Conservation (phyloP, 768 basidiomycete genomes). For the Phanerodontia chrysosporium region DNA sequence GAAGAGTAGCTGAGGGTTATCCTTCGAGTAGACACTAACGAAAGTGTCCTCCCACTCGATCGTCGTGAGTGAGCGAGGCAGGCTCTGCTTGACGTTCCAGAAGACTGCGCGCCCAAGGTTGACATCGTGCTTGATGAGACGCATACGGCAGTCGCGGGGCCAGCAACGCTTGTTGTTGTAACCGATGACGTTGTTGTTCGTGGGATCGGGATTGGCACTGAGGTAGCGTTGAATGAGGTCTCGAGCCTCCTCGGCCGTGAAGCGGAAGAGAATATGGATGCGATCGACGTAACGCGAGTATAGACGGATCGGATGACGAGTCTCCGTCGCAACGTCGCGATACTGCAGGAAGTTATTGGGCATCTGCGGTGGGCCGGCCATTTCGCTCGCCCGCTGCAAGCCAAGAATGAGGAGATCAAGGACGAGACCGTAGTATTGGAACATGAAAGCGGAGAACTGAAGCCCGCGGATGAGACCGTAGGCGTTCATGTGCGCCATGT, state of each 20-base stretch:
- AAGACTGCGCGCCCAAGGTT: conserved; percentile 97
- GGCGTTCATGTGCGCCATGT: conserved; percentile 98
- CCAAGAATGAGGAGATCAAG: conserved; percentile 94
- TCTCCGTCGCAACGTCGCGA: conserved; percentile 92
- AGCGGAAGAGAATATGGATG: conserved; percentile 94
- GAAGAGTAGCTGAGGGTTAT: conserved; percentile 96
- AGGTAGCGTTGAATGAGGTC: conserved; percentile 98
- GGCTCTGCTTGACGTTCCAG: conserved; percentile 98
- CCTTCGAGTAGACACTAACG: conserved; percentile 93
- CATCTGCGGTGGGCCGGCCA: conserved; percentile 96
- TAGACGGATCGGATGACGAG: conserved; percentile 93
- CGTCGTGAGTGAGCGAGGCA: conserved; percentile 93
- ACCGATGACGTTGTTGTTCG: conserved; percentile 97
- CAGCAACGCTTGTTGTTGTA: conserved; percentile 99
- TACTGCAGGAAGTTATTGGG: conserved; percentile 99
- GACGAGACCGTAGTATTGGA: conserved; percentile 97
- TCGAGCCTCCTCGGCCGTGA: conserved; percentile 94
- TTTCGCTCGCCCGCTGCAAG: conserved; percentile 96
- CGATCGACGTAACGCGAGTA: conserved; percentile 97
- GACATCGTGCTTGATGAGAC: conserved; percentile 98
- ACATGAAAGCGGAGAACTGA: conserved; percentile 98
- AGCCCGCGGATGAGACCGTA: conserved; percentile 96
- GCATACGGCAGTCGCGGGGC: conserved; percentile 99
- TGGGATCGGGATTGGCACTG: conserved; percentile 96
- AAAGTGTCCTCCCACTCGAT: conserved; percentile 99